phyloP scores from a whole-genome alignment of 2,329 filamentous ascomycete species.

The Aureobasidium leucospermi region DNA sequence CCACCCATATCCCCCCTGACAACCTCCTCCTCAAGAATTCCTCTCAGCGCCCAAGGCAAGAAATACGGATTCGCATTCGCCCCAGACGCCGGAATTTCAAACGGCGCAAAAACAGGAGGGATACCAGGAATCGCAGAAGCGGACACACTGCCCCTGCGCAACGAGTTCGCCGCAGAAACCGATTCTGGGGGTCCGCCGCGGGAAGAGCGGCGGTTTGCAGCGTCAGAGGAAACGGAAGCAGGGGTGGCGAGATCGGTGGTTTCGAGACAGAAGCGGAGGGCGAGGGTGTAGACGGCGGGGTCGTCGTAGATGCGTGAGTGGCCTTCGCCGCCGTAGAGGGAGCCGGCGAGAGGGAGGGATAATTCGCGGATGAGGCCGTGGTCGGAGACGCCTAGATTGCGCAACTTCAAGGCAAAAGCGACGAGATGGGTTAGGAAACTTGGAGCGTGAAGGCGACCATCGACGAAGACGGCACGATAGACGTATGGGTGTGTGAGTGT shows the following conservation, averaged over 20 bases:
- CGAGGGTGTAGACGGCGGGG: constrained; percentile 66
- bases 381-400: constrained; percentile 86
- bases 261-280: constrained; percentile 41
- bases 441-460: constrained; percentile 82
- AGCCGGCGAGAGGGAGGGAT: constrained; percentile 79
- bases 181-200: constrained; percentile 24
- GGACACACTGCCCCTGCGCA: constrained; percentile 26
- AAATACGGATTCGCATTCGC: constrained; percentile 72
- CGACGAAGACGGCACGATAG: constrained; percentile 91
- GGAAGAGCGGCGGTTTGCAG: constrained; percentile 2
- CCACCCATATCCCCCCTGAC: constrained; percentile 71
- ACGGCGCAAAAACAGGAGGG: constrained; percentile 28
- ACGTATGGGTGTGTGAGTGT: constrained; percentile 86
- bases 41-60: constrained; percentile 91
- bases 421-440: constrained; percentile 92
- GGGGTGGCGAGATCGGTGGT: constrained; percentile 29
- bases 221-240: background rate
- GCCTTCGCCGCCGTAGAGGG: constrained; percentile 83
- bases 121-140: constrained; percentile 22
- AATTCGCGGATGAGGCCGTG: constrained; percentile 90
- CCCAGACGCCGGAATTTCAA: constrained; percentile 31
- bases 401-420: constrained; percentile 85
- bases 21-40: constrained; percentile 82
- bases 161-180: constrained; percentile 25
- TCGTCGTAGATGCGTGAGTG: constrained; percentile 94